Evolutionary conservation across 108 stramenopile species (phyloP).

Genomic region (Fragilaria crotonensis): DNA sequence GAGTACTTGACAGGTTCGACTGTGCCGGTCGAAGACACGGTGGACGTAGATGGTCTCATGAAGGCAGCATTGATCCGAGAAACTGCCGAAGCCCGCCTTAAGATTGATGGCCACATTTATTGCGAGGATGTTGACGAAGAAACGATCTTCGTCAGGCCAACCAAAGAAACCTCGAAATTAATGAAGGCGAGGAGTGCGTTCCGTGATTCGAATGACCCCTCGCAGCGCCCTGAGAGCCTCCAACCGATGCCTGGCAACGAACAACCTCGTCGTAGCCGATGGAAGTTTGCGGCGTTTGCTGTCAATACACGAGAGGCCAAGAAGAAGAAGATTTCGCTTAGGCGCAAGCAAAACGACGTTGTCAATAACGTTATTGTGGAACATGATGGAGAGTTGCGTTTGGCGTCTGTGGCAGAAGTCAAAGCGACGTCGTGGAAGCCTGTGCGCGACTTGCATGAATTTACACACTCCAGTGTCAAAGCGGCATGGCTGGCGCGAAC

Average conservation of each 20-base stretch:
- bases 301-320: conserved; percentile 62
- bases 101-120: conserved; percentile 59
- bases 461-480: conserved; percentile 61
- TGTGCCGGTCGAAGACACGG: conserved; percentile 47
- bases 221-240: conserved; percentile 10
- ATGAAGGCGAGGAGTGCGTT: conserved; percentile 9
- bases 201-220: conserved; percentile 5
- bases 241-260: conserved; percentile 3
- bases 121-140: conserved; percentile 64
- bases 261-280: conserved; percentile 50
- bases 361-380: conserved; percentile 63
- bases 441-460: conserved; percentile 49
- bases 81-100: conserved; percentile 39
- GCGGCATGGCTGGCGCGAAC: conserved; percentile 64
- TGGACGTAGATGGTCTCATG: conserved; percentile 62
- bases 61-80: conserved; percentile 41
- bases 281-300: conserved; percentile 75
- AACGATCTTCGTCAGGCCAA: conserved; percentile 26
- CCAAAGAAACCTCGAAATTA: conserved; percentile 5
- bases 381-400: conserved; percentile 49
- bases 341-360: conserved; percentile 18
- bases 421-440: conserved; percentile 73
- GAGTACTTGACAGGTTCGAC: not conserved
- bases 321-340: conserved; percentile 17
- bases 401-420: conserved; percentile 67